Percentiles rank a stretch among this genome's conserved stretches.
Evolutionary conservation across 805 yeast species (phyloP).

Genomic region (Zygoascus biomembranicola): DNA sequence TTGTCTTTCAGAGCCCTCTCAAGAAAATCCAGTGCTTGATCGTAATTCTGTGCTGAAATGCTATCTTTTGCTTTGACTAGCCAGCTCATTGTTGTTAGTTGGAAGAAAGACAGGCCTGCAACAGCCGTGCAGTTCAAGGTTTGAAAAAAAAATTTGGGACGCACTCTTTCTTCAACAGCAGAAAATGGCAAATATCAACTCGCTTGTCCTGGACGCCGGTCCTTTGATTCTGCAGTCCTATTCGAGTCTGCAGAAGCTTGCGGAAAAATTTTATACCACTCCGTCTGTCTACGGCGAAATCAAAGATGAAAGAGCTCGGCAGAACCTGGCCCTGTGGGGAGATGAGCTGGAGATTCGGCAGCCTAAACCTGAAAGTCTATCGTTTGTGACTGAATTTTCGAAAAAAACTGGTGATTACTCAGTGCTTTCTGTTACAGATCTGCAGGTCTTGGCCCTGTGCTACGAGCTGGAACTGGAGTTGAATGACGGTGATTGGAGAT

Average conservation of each 20-base stretch:
- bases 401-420: conserved; percentile 84
- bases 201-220: conserved; percentile 86
- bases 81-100: neutral
- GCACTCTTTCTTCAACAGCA: neutral
- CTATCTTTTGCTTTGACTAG: conserved; percentile 3
- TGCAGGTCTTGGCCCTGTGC: conserved; percentile 84
- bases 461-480: conserved; percentile 75
- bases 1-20: neutral
- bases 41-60: conserved; percentile 1
- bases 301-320: conserved; percentile 75
- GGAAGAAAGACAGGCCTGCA: neutral
- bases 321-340: conserved; percentile 74
- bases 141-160: neutral
- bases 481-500: conserved; percentile 59
- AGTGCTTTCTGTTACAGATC: conserved; percentile 84
- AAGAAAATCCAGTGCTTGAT: neutral
- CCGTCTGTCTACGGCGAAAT: conserved; percentile 88
- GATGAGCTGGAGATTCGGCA: conserved; percentile 63
- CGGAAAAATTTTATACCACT: conserved; percentile 70
- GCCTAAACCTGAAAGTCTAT: conserved; percentile 58
- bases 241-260: conserved; percentile 60
- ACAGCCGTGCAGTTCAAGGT: neutral
- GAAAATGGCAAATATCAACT: conserved; percentile 25
- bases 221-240: conserved; percentile 86
- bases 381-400: conserved; percentile 66